phyloP scores from a whole-genome alignment of 352 stramenopile genomes.

The Peronospora destructor region DNA sequence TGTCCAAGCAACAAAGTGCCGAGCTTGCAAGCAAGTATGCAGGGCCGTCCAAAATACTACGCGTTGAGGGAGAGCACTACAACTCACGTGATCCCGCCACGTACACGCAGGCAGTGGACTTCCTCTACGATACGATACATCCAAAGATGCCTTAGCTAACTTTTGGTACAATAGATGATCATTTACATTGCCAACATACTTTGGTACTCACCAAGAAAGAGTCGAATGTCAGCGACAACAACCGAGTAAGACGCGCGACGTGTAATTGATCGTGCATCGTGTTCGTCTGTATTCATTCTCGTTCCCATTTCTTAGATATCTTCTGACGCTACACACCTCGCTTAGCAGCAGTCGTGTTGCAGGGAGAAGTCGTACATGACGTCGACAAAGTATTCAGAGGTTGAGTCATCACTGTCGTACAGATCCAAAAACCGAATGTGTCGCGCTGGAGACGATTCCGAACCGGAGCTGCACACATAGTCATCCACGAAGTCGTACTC shows the following conservation, averaged over 20 bases:
- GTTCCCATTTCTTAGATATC: conserved; percentile 9
- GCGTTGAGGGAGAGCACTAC: conserved; percentile 67
- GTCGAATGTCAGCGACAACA: conserved; percentile 2
- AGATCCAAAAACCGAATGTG: conserved; percentile 61
- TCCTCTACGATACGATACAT: conserved; percentile 42
- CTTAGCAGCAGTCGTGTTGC: conserved; percentile 21
- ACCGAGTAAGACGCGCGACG: conserved; percentile 5
- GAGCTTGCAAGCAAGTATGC: conserved; percentile 56
- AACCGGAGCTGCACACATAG: conserved; percentile 32
- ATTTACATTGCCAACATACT: conserved; percentile 2
- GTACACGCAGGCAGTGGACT: conserved; percentile 58
- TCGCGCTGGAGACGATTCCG: conserved; percentile 42
- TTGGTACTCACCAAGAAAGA: conserved; percentile 1
- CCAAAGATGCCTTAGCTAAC: conserved; percentile 28
- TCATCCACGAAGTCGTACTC: conserved; percentile 84
- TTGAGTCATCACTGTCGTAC: conserved; percentile 44
- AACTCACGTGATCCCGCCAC: conserved; percentile 32
- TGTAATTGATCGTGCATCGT: conserved; percentile 11
- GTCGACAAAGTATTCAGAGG: conserved; percentile 56
- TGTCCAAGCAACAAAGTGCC: conserved; percentile 56
- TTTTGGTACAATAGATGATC: conserved; percentile 8
- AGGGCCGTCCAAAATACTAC: conserved; percentile 41
- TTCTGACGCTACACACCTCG: background rate
- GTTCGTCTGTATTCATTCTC: background rate
- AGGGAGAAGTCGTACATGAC: conserved; percentile 53